Evolutionary conservation across 1,139 yeast species (phyloP), one percentile per base, ranked within the genome.

Genomic region (Sugiyamaella pinicola): DNA sequence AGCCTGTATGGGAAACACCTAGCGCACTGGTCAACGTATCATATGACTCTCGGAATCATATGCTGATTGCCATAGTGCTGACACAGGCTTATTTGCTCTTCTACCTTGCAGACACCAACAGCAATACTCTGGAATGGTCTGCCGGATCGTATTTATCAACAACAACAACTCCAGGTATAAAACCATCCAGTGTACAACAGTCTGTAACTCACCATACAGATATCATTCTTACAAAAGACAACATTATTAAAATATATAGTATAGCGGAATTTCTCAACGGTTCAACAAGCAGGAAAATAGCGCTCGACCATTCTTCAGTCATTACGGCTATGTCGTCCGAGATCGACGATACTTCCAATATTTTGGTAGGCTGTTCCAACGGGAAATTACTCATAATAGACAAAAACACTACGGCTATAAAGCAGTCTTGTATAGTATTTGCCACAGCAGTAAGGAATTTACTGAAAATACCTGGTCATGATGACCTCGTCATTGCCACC

Each of bases 401-500:
- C 40, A 53, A 57, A 28, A 41, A 44, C 9, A 40, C 51, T 4
- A 35, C 53, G 39, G 40, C 50, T 26, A 47, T 56, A 5, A 22
- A 45, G 19, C 38, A 42, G 7, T 46, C 56, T 4, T 34, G 57
- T 2, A 39, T 46, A n/a, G 41, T 56, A 8, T 60, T 61, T 48
- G 59, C 63, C 3, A 47, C 66, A 4, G 54, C 62, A 0, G 58
- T 60, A 13, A 33, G 38, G 6, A 54, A 53, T 8, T 50, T 61
- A 28, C 34, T 58, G 8, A 28, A 51, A n/a, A 26, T 57, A 22
- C 48, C 55, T 10, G 26, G 29, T 21, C 37, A 34, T 13, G 12
- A 21, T 9, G 52, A 49, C 18, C 26, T 53, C 38, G 48, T 57
- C 15, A 47, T 63, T 2, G 62, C 61, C 1, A 48, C 56, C 8